Conservation (phyloP, 2,329 filamentous ascomycete genomes). For the Fusarium buxicola region DNA sequence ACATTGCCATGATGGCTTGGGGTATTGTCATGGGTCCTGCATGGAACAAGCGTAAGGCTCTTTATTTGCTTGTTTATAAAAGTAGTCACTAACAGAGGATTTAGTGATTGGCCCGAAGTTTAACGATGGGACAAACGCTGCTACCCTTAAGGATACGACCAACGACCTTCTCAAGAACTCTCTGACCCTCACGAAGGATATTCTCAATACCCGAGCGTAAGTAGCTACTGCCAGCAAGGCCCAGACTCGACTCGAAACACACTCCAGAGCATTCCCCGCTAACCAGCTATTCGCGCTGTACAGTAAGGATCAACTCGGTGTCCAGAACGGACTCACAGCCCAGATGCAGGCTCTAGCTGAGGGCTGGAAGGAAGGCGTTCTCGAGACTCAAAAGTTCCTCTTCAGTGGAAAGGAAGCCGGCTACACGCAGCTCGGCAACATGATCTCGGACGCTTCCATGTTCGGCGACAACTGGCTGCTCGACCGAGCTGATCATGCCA, state of each 20-base stretch:
- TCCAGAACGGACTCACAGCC: slow-evolving; percentile 20
- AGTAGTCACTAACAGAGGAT: not conserved
- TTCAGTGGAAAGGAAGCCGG: slow-evolving; percentile 20
- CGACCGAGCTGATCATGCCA: slow-evolving; percentile 18
- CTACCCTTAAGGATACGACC: slow-evolving; percentile 19
- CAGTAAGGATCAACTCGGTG: slow-evolving; percentile 23
- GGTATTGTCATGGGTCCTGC: slow-evolving; percentile 26
- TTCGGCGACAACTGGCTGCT: slow-evolving; percentile 25
- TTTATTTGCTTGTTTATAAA: not conserved
- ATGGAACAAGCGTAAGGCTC: slow-evolving; percentile 21
- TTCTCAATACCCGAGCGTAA: slow-evolving; percentile 16
- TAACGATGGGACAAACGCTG: not conserved
- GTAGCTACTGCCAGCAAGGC: not conserved
- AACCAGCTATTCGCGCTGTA: not conserved
- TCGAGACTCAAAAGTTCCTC: slow-evolving; percentile 22
- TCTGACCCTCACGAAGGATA: slow-evolving; percentile 22
- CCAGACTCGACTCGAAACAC: too few relatives aligned
- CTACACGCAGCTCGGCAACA: slow-evolving; percentile 13
- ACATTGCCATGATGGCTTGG: slow-evolving; percentile 25
- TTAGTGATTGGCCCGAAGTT: slow-evolving; percentile 23
- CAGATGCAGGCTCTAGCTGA: slow-evolving; percentile 25
- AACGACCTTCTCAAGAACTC: slow-evolving; percentile 31
- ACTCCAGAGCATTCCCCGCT: not conserved
- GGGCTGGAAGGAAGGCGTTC: slow-evolving; percentile 23
- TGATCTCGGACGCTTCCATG: slow-evolving; percentile 28